These are phyloP conservation scores for Coelastrella sp. DNA, from an alignment of 139 green algal species.

Conservation along the genomic window DNA sequence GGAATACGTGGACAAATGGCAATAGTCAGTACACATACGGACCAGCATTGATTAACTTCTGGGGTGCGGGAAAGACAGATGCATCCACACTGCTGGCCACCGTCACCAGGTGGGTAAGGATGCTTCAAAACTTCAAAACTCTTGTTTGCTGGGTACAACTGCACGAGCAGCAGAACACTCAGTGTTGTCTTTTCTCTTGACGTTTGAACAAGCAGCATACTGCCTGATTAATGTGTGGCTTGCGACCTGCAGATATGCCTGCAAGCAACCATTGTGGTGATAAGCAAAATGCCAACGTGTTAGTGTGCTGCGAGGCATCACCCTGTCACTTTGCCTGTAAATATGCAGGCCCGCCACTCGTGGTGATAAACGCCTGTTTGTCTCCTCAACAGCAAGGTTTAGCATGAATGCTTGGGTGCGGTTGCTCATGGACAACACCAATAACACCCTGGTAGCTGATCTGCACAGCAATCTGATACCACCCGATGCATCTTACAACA, in stretches of 20 bases:
- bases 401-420: conserved; percentile 31
- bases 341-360: conserved; percentile 18
- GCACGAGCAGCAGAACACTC: not conserved
- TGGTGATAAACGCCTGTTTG: conserved; percentile 30
- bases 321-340: no score
- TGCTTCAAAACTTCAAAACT: not conserved
- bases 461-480: conserved; percentile 21
- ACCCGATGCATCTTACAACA: not conserved
- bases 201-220: no score
- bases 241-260: no score
- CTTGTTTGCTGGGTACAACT: no score
- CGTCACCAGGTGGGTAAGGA: not conserved
- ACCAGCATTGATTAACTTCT: conserved; percentile 42
- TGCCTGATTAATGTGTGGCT: no score
- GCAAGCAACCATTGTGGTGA: no score
- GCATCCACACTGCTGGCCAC: conserved; percentile 17
- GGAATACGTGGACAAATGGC: conserved; percentile 22
- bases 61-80: conserved; percentile 25
- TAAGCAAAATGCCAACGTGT: no score
- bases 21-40: conserved; percentile 48
- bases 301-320: no score
- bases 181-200: no score
- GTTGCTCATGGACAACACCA: conserved; percentile 40
- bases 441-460: conserved; percentile 33
- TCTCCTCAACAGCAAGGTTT: conserved; percentile 18